A percentile compares a stretch with the other conserved stretches of the same genome.
Evolutionary conservation across 108 stramenopile species (phyloP).

Genomic region (Mediolabrus comicus): DNA sequence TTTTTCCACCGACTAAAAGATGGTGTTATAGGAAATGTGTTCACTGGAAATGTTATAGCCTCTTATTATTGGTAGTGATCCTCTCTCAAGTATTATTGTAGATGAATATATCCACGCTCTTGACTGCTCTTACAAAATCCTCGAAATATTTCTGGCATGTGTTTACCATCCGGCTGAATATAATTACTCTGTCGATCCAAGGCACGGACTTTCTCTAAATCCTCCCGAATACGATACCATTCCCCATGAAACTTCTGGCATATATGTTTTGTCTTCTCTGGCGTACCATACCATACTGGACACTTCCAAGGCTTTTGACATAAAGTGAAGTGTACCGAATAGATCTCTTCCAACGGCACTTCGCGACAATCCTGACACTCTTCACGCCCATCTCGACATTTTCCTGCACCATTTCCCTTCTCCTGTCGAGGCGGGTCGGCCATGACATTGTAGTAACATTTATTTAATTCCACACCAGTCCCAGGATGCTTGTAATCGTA

Average conservation of each 20-base stretch:
- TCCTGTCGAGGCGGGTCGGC: conserved; percentile 74
- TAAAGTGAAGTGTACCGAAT: conserved; percentile 86
- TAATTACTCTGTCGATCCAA: background rate
- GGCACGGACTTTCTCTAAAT: conserved; percentile 27
- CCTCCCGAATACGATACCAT: conserved; percentile 47
- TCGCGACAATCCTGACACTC: conserved; percentile 75
- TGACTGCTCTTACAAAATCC: conserved; percentile 42
- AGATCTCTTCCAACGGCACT: conserved; percentile 49
- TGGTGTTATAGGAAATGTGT: background rate
- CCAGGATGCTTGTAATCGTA: conserved; percentile 63
- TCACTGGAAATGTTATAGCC: background rate
- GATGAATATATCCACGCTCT: conserved; percentile 39
- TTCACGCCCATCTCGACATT: conserved; percentile 47
- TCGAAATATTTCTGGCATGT: conserved; percentile 38
- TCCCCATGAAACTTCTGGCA: conserved; percentile 41
- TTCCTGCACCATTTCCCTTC: conserved; percentile 6
- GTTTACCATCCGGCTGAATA: conserved; percentile 16
- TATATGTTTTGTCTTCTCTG: background rate
- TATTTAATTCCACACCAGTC: conserved; percentile 72
- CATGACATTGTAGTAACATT: conserved; percentile 93
- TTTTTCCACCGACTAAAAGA: conserved; percentile 58
- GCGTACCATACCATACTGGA: conserved; percentile 3
- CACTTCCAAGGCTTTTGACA: conserved; percentile 94
- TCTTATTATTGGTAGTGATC: background rate
- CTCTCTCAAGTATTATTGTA: background rate